Percentiles rank a stretch among this genome's conserved stretches.
Evolutionary conservation across 2,329 filamentous ascomycete species (phyloP).

Genomic region (Aspergillus sp.): DNA sequence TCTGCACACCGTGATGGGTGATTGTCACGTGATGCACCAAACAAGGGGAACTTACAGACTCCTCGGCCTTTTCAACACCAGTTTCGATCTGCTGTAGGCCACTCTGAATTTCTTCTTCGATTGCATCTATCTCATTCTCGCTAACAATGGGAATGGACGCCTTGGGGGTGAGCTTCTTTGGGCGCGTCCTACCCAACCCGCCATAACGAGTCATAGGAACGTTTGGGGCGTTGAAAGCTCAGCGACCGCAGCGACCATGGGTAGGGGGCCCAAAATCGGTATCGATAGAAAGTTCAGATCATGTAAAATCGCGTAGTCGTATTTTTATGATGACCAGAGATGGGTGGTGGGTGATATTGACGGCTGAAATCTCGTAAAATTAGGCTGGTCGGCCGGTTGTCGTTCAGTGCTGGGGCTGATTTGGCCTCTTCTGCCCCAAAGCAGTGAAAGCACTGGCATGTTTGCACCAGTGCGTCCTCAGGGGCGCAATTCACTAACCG

Average conservation of each 20-base stretch:
- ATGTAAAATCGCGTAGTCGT: slow-evolving; percentile 54
- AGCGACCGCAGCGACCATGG: slow-evolving; percentile 42
- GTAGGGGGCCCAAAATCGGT: slow-evolving; percentile 62
- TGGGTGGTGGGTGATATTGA: slow-evolving; percentile 47
- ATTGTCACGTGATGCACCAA: slow-evolving; percentile 38
- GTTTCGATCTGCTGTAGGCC: slow-evolving; percentile 85
- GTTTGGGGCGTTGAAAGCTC: slow-evolving; percentile 38
- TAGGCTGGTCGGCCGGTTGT: slow-evolving; percentile 44
- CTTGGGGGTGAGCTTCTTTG: slow-evolving; percentile 82
- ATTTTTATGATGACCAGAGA: slow-evolving; percentile 57
- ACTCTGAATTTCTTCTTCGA: slow-evolving; percentile 82
- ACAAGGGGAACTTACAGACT: slow-evolving; percentile 74
- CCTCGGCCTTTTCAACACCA: slow-evolving; percentile 94
- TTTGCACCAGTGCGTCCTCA: too few relatives aligned
- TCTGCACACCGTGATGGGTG: slow-evolving; percentile 29
- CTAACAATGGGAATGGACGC: slow-evolving; percentile 82
- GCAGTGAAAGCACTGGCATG: too few relatives aligned
- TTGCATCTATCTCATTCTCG: slow-evolving; percentile 86
- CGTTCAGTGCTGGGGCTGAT: slow-evolving; percentile 39
- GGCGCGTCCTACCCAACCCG: slow-evolving; percentile 50
- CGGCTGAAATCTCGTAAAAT: slow-evolving; percentile 32
- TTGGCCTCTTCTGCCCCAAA: slow-evolving; percentile 15
- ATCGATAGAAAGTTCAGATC: slow-evolving; percentile 61
- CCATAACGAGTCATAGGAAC: slow-evolving; percentile 46
- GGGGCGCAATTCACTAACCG: slow-evolving; percentile 34